Conservation (phyloP, 208 protist genomes). For the Wallacemonas rigidus region DNA sequence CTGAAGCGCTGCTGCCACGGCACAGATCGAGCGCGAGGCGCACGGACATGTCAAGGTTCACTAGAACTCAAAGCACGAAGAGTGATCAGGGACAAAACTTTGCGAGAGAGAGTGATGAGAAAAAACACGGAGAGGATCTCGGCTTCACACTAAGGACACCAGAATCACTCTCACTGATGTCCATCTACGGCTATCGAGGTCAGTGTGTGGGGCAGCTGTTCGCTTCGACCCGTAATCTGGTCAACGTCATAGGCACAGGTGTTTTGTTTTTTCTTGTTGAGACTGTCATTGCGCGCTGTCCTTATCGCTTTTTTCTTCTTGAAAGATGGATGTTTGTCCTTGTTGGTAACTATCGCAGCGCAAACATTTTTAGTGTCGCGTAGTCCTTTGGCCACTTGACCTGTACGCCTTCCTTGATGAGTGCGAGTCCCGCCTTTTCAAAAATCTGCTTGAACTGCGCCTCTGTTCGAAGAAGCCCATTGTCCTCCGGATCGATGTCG, state of each 20-base stretch:
- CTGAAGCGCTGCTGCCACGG: background rate
- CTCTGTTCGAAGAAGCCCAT: constrained; percentile 48
- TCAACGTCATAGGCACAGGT: too few relatives aligned
- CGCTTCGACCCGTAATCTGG: too few relatives aligned
- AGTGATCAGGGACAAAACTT: background rate
- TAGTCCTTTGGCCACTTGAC: constrained; percentile 49
- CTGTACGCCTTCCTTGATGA: constrained; percentile 37
- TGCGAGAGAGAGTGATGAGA: background rate
- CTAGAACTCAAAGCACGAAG: background rate
- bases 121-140: background rate
- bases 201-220: too few relatives aligned
- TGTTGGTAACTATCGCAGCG: constrained; percentile 29
- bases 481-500: constrained; percentile 57
- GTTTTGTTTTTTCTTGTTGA: background rate
- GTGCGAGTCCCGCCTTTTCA: constrained; percentile 32
- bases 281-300: background rate
- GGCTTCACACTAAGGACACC: too few relatives aligned
- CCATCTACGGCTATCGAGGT: too few relatives aligned
- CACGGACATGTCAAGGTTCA: constrained; percentile 3
- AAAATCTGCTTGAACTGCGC: constrained; percentile 56
- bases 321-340: background rate
- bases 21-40: constrained; percentile 12
- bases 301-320: constrained; percentile 1
- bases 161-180: too few relatives aligned
- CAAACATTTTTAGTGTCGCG: constrained; percentile 67